These are phyloP conservation scores for Phenoliferia sp. DNA, from an alignment of 1,284 basidiomycete species.

Conservation along the genomic window DNA sequence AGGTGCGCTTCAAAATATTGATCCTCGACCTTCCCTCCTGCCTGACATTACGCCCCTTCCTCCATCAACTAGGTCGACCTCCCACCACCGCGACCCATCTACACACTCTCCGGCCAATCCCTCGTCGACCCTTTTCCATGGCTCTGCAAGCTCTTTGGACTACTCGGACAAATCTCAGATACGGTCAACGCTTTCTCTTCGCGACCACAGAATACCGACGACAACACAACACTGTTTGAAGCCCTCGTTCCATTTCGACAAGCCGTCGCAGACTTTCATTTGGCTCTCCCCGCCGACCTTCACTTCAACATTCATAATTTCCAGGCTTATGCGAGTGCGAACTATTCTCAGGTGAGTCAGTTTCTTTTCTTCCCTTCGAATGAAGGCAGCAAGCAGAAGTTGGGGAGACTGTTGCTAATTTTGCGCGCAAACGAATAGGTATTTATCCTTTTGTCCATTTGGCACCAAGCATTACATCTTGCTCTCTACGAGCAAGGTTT, in stretches of 20 bases:
- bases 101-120: neutral
- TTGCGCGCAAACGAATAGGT: constrained; percentile 7
- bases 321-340: neutral
- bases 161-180: constrained; percentile 18
- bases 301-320: neutral
- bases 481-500: constrained; percentile 10
- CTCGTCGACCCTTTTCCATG: constrained; percentile 17
- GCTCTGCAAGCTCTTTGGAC: constrained; percentile 17
- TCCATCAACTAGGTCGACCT: neutral
- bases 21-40: neutral
- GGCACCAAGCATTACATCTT: constrained; percentile 19
- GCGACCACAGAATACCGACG: neutral
- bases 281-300: neutral
- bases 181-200: constrained; percentile 11
- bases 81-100: neutral
- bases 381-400: too few species aligned
- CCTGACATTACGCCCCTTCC: neutral
- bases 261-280: neutral
- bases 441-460: constrained; percentile 17
- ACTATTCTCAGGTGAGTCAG: neutral
- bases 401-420: too few species aligned
- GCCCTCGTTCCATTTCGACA: neutral
- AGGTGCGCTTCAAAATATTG: constrained; percentile 1
- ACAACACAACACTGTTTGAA: neutral
- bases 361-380: neutral